Base-by-base conservation (phyloP, 139 green algal genomes). In the Chlamydomonas sp. region DNA sequence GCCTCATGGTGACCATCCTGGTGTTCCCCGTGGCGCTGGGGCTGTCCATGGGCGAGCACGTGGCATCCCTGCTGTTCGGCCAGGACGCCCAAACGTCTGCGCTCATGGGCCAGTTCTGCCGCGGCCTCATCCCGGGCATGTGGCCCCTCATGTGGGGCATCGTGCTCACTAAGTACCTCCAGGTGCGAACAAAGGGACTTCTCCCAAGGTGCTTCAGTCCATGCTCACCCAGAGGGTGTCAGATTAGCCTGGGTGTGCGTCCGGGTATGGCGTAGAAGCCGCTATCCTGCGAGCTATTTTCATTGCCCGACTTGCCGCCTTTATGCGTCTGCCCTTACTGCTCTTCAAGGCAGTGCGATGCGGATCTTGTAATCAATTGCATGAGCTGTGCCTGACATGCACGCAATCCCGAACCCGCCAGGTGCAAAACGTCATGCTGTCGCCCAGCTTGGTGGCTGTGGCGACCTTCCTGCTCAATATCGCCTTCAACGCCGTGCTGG, bases 401-500 rank as follows among this genome's bases (percentile, higher is more conserved):
- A 49, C 31, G 31, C 31, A 49, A 49, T 49, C 31, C 31, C 31
- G 31, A 49, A 49, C 31, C 67, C 31, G 83, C 0, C 89, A 92
- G 77, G 85, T 90, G 10, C 89, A 90, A 71, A 90, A 87, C 63
- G 63, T 89, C 12, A 84, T 92, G 89, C 12, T 87, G 18, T 8
- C 78, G 0, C 81, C 85, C 69, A 82, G 81, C 69, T 0, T 92
- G 1, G 79, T 90, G 20, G 77, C 79, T 9, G 80, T 84, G 3
- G 80, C 73, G 12, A 89, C 89, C 76, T 92, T 92, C 77, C 2
- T 77, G 0, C 20, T 88, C 76, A 92, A 92, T 80, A 90, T 92
- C 58, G 85, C 6, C 8, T 73, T 69, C 80, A 92, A 92, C 64
- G 78, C 68, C 2, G 63, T 72, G 4, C 85, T 92, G 80, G 84